Evolutionary conservation across 257 asterid genomes (phyloP).

Genomic region (Solanum tarapatanum): DNA sequence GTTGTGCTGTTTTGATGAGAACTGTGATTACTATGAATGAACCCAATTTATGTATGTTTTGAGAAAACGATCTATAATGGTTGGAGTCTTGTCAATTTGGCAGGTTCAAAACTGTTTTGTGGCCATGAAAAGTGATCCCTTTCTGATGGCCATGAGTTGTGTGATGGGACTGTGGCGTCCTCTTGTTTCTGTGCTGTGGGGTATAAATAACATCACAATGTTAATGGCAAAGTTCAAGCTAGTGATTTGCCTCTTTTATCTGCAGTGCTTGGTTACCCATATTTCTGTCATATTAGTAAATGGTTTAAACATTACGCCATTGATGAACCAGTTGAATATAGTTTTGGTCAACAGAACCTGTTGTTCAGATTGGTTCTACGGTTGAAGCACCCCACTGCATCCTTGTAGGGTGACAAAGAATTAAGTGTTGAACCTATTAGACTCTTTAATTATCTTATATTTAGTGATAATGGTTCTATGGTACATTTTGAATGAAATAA

Average conservation of each 20-base stretch:
- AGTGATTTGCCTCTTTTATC: neutral
- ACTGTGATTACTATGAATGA: constrained; percentile 31
- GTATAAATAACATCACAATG: neutral
- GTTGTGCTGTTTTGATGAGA: constrained; percentile 13
- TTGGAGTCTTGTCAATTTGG: constrained; percentile 14
- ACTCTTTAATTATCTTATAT: neutral
- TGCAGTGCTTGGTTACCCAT: neutral
- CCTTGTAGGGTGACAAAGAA: neutral
- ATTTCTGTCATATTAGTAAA: neutral
- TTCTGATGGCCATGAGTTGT: constrained; percentile 22
- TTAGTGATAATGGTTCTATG: neutral
- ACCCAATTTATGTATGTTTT: constrained; percentile 17
- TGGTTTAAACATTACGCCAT: neutral
- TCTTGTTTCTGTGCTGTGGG: constrained; percentile 19
- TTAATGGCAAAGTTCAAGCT: constrained; percentile 2
- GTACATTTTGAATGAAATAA: neutral
- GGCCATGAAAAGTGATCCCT: constrained; percentile 21
- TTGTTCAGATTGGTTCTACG: neutral
- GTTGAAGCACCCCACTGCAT: neutral
- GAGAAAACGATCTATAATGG: constrained; percentile 30
- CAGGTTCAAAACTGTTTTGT: constrained; percentile 17
- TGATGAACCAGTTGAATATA: neutral
- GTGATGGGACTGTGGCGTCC: constrained; percentile 38
- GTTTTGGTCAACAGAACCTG: neutral
- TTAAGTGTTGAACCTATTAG: neutral